Evolutionary conservation across 371 early-diverging fungal species (phyloP).

Genomic region (Blakeslea trispora): DNA sequence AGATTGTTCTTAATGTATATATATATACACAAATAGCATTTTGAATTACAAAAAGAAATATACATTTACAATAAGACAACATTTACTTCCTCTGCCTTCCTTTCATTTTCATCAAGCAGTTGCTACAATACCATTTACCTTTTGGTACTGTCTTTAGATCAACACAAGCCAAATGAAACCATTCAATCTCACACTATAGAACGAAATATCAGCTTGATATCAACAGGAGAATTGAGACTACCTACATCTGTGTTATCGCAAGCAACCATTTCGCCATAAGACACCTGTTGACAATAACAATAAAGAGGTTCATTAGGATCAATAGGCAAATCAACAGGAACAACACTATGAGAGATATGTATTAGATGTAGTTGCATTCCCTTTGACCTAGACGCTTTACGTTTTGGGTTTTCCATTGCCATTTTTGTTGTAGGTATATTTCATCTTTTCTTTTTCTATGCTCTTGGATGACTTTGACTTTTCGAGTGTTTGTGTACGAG

Average conservation of each 20-base stretch:
- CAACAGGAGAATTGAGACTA: too few species aligned
- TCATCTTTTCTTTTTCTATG: slow-evolving; percentile 21
- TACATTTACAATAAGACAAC: background rate
- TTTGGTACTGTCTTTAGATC: slow-evolving; percentile 83
- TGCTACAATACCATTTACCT: slow-evolving; percentile 93
- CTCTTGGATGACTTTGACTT: slow-evolving; percentile 12
- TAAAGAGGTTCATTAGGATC: slow-evolving; percentile 96
- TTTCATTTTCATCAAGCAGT: slow-evolving; percentile 64
- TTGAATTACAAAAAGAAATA: background rate
- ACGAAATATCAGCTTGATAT: too few species aligned
- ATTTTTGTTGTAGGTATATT: slow-evolving; percentile 21
- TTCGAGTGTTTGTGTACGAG: slow-evolving; percentile 30
- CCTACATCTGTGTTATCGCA: slow-evolving; percentile 91
- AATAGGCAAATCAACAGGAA: slow-evolving; percentile 72
- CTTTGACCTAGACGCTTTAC: too few species aligned
- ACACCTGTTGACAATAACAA: slow-evolving; percentile 94
- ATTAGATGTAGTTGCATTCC: too few species aligned
- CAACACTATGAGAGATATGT: slow-evolving; percentile 1
- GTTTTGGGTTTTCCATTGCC: slow-evolving; percentile 18
- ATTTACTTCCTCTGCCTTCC: slow-evolving; percentile 56
- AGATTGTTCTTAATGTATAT: too few species aligned
- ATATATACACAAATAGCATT: too few species aligned
- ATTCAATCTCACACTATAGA: slow-evolving; percentile 59
- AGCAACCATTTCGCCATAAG: slow-evolving; percentile 97
- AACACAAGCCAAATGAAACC: slow-evolving; percentile 96